Evolutionary conservation across 805 yeast species (phyloP).

Genomic region (Schwanniomyces occidentalis): DNA sequence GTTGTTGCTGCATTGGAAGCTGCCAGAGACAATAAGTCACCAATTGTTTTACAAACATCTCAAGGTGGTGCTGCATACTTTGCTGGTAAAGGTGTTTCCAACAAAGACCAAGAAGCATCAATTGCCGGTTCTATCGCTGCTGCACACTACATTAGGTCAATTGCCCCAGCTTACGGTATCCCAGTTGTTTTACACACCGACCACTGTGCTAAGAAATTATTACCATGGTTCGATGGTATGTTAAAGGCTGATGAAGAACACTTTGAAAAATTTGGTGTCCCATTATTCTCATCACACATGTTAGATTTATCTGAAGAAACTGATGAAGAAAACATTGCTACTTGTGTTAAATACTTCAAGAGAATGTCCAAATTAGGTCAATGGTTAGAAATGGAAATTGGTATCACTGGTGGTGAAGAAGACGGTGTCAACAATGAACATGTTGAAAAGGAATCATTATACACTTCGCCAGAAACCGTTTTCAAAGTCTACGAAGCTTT

Average conservation of each 20-base stretch:
- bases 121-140: conserved; percentile 96
- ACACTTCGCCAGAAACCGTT: conserved; percentile 95
- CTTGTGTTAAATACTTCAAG: conserved; percentile 91
- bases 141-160: conserved; percentile 94
- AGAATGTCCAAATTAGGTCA: conserved; percentile 93
- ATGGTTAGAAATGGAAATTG: conserved; percentile 99
- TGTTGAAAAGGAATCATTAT: conserved; percentile 81
- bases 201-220: conserved; percentile 97
- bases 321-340: conserved; percentile 92
- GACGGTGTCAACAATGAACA: conserved; percentile 99
- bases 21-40: conserved; percentile 61
- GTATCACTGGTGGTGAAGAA: conserved; percentile 99
- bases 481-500: conserved; percentile 89
- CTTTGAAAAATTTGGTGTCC: conserved; percentile 84
- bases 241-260: conserved; percentile 93
- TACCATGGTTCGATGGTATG: conserved; percentile 99
- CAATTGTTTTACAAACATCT: conserved; percentile 95
- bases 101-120: conserved; percentile 91
- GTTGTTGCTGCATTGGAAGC: conserved; percentile 57
- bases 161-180: conserved; percentile 95
- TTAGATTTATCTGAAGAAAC: conserved; percentile 95
- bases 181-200: conserved; percentile 98
- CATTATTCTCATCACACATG: conserved; percentile 98
- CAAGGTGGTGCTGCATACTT: conserved; percentile 99
- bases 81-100: conserved; percentile 98